Evolutionary conservation across 2,329 filamentous ascomycete genomes (phyloP).

Genomic region (Pyrenophora graminea): DNA sequence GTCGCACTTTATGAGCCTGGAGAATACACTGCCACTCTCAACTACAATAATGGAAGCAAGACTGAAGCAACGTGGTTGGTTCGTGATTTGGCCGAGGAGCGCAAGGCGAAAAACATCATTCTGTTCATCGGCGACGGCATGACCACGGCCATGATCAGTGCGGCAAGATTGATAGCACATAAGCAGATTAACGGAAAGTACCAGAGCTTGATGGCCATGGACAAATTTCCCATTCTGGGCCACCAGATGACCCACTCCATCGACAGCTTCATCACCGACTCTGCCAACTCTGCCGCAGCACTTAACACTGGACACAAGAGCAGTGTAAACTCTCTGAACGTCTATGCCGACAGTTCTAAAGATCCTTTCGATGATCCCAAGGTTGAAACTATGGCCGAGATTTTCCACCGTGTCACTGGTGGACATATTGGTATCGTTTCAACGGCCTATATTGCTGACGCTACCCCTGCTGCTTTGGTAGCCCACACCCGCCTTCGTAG

Average conservation of each 20-base stretch:
- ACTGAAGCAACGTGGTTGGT: conserved; percentile 79
- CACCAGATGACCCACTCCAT: conserved; percentile 90
- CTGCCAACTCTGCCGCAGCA: conserved; percentile 81
- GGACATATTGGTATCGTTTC: conserved; percentile 67
- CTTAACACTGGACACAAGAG: conserved; percentile 84
- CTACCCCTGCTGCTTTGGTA: conserved; percentile 69
- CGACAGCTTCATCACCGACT: conserved; percentile 84
- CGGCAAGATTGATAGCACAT: conserved; percentile 79
- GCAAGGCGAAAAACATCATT: conserved; percentile 82
- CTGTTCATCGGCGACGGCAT: conserved; percentile 77
- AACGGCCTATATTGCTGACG: conserved; percentile 81
- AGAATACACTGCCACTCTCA: conserved; percentile 75
- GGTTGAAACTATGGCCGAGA: conserved; percentile 79
- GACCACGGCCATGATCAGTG: conserved; percentile 74
- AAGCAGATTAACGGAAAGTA: conserved; percentile 85
- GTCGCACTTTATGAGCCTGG: conserved; percentile 79
- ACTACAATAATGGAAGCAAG: conserved; percentile 72
- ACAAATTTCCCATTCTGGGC: conserved; percentile 82
- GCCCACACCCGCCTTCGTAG: conserved; percentile 70
- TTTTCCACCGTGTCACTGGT: conserved; percentile 71
- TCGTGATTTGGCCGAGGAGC: conserved; percentile 68
- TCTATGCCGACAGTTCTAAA: conserved; percentile 77
- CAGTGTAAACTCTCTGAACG: conserved; percentile 79
- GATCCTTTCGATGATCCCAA: conserved; percentile 81
- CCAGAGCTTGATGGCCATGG: conserved; percentile 73